phyloP scores from a whole-genome alignment of 1,284 basidiomycete genomes.

The Sphagnurus paluster region DNA sequence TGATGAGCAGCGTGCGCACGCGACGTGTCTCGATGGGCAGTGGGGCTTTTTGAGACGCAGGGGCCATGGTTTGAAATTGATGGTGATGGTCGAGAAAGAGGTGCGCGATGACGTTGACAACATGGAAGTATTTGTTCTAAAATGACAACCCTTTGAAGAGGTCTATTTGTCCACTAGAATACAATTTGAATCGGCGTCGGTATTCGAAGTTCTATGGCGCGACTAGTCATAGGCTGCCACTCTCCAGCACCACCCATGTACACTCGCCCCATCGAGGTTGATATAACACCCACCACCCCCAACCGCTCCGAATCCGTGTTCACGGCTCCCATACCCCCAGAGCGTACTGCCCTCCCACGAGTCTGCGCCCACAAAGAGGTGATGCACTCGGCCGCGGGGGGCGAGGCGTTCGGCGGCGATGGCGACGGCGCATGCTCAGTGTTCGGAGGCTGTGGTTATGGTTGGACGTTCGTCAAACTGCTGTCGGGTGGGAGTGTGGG shows the following conservation, averaged over 20 bases:
- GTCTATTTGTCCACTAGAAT: too few species aligned
- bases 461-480: too few species aligned
- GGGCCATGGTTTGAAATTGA: conserved; percentile 11
- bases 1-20: conserved; percentile 54
- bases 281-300: not conserved
- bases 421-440: conserved; percentile 48
- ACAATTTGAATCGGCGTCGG: too few species aligned
- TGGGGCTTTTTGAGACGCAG: conserved; percentile 4
- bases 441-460: conserved; percentile 52
- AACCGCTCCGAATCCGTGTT: not conserved
- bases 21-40: not conserved
- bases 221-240: too few species aligned
- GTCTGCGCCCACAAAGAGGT: conserved; percentile 40
- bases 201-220: too few species aligned
- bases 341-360: conserved; percentile 45
- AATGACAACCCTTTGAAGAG: too few species aligned
- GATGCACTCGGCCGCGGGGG: conserved; percentile 51
- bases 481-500: too few species aligned
- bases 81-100: not conserved
- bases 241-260: too few species aligned
- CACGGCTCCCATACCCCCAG: conserved; percentile 34
- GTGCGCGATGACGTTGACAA: not conserved
- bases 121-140: too few species aligned
- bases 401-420: conserved; percentile 42
- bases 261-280: too few species aligned